phyloP scores from a whole-genome alignment of 2,329 filamentous ascomycete genomes.

The Triangularia verruculosa region DNA sequence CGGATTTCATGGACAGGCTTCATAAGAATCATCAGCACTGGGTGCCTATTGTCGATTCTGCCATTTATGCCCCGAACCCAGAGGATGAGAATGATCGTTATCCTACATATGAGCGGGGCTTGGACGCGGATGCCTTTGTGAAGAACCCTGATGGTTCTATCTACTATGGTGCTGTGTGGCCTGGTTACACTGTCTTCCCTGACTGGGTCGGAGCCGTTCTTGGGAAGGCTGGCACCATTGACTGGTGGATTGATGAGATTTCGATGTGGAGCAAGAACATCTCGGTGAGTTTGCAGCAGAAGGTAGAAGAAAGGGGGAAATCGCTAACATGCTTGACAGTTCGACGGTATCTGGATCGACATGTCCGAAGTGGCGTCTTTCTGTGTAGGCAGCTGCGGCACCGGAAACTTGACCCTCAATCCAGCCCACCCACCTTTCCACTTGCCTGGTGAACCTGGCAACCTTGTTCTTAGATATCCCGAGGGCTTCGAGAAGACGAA shows the following conservation, averaged over 20 bases:
- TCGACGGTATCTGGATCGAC: constrained; percentile 56
- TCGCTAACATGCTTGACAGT: constrained; percentile 33
- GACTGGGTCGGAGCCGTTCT: constrained; percentile 65
- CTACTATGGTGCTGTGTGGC: constrained; percentile 68
- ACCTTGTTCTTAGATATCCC: constrained; percentile 59
- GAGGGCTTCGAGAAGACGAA: constrained; percentile 70
- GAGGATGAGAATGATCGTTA: constrained; percentile 65
- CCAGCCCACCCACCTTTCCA: constrained; percentile 64
- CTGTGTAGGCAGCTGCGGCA: constrained; percentile 71
- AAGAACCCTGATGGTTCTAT: constrained; percentile 56
- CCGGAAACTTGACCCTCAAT: constrained; percentile 61
- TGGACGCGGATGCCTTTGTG: constrained; percentile 52
- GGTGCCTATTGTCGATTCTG: constrained; percentile 71
- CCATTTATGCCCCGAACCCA: constrained; percentile 67
- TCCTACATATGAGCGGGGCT: constrained; percentile 59
- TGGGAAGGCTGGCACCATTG: constrained; percentile 60
- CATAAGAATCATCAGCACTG: constrained; percentile 66
- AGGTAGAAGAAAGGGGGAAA: constrained; percentile 29
- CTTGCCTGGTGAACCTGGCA: constrained; percentile 63
- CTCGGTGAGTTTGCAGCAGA: constrained; percentile 14
- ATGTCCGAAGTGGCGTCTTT: constrained; percentile 58
- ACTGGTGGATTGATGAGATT: constrained; percentile 64
- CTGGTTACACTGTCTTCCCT: constrained; percentile 67
- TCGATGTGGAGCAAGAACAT: constrained; percentile 27
- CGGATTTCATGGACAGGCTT: constrained; percentile 57